These are phyloP conservation scores for Pyrus bretschneideri DNA, from an alignment of 306 rosid species.

Conservation along the genomic window DNA sequence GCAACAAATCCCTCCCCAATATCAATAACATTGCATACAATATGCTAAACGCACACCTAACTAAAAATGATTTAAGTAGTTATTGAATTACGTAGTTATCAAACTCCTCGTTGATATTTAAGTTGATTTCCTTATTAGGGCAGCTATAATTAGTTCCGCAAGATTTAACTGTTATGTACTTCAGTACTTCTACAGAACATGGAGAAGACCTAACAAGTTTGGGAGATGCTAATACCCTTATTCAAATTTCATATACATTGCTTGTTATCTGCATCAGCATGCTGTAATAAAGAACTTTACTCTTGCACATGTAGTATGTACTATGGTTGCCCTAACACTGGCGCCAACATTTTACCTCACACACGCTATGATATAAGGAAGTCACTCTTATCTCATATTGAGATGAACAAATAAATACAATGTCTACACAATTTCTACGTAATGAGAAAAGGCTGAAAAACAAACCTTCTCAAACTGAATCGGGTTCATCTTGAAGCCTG, in stretches of 20 bases:
- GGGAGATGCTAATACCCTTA: not conserved
- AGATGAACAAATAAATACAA: not conserved
- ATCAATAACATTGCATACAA: not conserved
- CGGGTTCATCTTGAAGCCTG: constrained; percentile 18
- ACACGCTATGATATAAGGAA: not conserved
- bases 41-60: not conserved
- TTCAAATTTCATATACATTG: not conserved
- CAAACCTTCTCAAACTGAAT: constrained; percentile 25
- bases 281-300: not conserved
- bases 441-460: not conserved
- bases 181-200: not conserved
- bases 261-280: not conserved
- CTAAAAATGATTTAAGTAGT: not conserved
- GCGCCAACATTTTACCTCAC: not conserved
- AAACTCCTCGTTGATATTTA: not conserved
- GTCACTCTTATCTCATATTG: not conserved
- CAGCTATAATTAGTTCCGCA: not conserved
- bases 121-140: not conserved
- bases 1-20: not conserved
- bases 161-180: not conserved
- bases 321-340: not conserved
- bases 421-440: not conserved
- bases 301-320: not conserved
- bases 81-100: too few relatives aligned
- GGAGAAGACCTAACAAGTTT: not conserved